Conservation (phyloP, 2,329 filamentous ascomycete genomes). For the Escovopsis sp. region DNA sequence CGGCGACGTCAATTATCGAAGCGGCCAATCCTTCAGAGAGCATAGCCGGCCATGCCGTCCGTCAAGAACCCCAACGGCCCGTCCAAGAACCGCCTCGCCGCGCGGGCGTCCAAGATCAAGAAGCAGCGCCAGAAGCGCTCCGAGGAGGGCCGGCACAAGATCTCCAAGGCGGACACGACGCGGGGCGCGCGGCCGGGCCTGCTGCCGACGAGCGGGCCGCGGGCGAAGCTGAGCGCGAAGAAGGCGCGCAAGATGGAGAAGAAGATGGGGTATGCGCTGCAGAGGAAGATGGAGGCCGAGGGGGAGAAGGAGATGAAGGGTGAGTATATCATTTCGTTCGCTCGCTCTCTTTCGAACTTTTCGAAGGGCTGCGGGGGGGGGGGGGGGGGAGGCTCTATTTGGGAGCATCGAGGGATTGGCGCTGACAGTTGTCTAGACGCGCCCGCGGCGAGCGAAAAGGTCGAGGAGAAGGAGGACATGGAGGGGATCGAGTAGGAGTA, state of each 20-base stretch:
- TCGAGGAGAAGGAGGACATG: conserved; percentile 1
- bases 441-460: too few species aligned
- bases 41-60: too few species aligned
- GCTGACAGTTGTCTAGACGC: too few species aligned
- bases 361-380: too few species aligned
- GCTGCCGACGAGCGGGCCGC: conserved; percentile 40
- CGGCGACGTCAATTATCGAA: too few species aligned
- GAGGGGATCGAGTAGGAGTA: too few species aligned
- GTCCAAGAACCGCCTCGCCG: conserved; percentile 37
- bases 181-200: conserved; percentile 39
- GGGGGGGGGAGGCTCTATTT: too few species aligned
- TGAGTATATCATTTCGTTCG: conserved; percentile 11
- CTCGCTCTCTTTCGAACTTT: too few species aligned
- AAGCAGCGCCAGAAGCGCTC: conserved; percentile 29
- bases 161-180: conserved; percentile 26
- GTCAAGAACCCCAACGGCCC: conserved; percentile 44
- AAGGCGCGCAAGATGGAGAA: conserved; percentile 41
- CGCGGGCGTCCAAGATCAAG: conserved; percentile 28
- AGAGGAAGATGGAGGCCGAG: conserved; percentile 35
- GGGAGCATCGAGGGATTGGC: too few species aligned
- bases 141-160: conserved; percentile 22
- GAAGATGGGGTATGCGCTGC: conserved; percentile 35
- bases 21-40: too few species aligned
- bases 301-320: conserved; percentile 37
- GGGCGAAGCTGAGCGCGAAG: conserved; percentile 36